These are phyloP conservation scores for Bocquillonia castaneifolia DNA, from an alignment of 441 rosid species.

Conservation along the genomic window DNA sequence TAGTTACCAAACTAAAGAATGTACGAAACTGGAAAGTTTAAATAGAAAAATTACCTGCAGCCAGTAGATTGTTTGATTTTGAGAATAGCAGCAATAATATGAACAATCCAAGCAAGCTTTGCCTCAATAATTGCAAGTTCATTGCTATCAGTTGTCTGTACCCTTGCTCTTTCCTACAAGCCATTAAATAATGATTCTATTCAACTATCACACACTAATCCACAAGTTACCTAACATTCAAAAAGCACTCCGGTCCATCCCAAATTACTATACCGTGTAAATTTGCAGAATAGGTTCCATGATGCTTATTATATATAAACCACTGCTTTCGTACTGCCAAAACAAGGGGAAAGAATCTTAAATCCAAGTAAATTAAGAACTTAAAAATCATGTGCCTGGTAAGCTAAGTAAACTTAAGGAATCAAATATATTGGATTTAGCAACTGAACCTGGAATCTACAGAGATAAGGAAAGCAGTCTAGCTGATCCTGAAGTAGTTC, in stretches of 20 bases:
- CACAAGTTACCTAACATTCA: constrained; percentile 3
- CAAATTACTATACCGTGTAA: constrained; percentile 60
- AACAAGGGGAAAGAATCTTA: background rate
- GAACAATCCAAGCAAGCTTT: constrained; percentile 95
- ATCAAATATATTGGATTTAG: background rate
- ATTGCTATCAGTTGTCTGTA: constrained; percentile 51
- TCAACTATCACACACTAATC: constrained; percentile 10
- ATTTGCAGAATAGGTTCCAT: constrained; percentile 96
- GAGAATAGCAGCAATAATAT: constrained; percentile 88
- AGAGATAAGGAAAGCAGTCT: constrained; percentile 93
- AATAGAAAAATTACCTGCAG: constrained; percentile 57
- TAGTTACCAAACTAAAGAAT: constrained; percentile 2
- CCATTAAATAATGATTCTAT: constrained; percentile 8
- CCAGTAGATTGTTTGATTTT: constrained; percentile 87
- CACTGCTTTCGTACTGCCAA: constrained; percentile 89
- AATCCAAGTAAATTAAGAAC: constrained; percentile 2
- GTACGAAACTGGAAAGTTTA: constrained; percentile 18
- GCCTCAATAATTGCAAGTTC: constrained; percentile 86
- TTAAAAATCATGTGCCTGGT: background rate
- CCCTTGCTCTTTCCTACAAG: constrained; percentile 69
- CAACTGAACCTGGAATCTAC: constrained; percentile 88
- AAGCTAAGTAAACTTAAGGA: background rate
- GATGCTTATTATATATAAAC: constrained; percentile 62
- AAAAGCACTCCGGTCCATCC: constrained; percentile 16
- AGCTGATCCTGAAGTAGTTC: constrained; percentile 99